Conservation (phyloP, 495 filamentous ascomycete genomes). For the Penicillium pancosmium region DNA sequence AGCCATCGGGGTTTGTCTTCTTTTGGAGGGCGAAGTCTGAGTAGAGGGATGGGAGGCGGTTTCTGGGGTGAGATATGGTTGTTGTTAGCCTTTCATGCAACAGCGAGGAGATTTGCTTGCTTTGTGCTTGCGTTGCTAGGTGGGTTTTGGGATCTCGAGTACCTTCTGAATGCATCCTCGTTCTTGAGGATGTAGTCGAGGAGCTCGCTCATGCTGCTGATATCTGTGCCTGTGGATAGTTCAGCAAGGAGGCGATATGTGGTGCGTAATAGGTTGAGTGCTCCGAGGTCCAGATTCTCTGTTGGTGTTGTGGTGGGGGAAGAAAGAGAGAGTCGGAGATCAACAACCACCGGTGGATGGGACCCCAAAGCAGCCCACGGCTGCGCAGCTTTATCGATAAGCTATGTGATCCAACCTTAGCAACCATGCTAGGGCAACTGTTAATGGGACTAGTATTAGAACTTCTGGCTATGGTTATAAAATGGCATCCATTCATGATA, state of each 20-base stretch:
- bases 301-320: neutral
- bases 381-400: constrained; percentile 36
- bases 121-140: neutral
- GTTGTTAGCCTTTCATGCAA: neutral
- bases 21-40: constrained; percentile 84
- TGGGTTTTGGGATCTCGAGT: constrained; percentile 8
- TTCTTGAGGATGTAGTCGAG: constrained; percentile 62
- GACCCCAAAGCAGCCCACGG: neutral
- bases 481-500: too few species aligned
- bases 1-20: constrained; percentile 88
- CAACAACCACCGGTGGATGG: neutral
- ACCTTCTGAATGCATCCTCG: constrained; percentile 70
- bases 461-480: too few species aligned
- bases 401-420: constrained; percentile 7
- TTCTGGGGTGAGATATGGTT: constrained; percentile 46
- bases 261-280: too few species aligned
- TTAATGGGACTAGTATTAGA: constrained; percentile 4
- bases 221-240: constrained; percentile 5
- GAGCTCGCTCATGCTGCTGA: constrained; percentile 56
- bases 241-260: too few species aligned
- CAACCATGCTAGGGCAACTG: neutral
- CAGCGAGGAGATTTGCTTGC: neutral
- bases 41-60: constrained; percentile 88
- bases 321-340: too few species aligned
- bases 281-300: neutral